A percentile compares a stretch with the other conserved stretches of the same genome.
These are phyloP conservation scores for Rubia yunnanensis DNA, from an alignment of 257 asterid genomes.

Conservation along the genomic window DNA sequence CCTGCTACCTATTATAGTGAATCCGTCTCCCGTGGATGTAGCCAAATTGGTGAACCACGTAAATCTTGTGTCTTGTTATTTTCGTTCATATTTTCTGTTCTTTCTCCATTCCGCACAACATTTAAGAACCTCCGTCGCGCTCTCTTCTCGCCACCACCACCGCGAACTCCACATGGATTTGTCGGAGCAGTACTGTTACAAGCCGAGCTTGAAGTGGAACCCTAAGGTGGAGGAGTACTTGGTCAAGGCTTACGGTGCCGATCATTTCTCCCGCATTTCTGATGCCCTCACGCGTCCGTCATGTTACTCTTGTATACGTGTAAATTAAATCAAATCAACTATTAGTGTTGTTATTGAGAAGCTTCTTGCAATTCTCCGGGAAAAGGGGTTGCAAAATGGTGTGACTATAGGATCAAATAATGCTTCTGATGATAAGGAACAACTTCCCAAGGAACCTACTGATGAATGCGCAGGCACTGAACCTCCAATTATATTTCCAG, in stretches of 20 bases:
- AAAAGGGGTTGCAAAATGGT: conserved; percentile 26
- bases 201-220: conserved; percentile 71
- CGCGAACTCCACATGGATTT: conserved; percentile 51
- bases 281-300: conserved; percentile 82
- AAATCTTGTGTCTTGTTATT: no score
- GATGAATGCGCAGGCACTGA: no score
- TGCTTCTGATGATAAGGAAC: conserved; percentile 10
- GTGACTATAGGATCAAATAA: conserved; percentile 19
- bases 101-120: no score
- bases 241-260: conserved; percentile 68
- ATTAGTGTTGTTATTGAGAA: conserved; percentile 57
- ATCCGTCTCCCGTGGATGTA: no score
- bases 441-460: conserved; percentile 16
- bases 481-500: background rate
- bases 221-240: conserved; percentile 77
- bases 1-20: no score
- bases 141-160: conserved; percentile 2
- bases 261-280: conserved; percentile 73
- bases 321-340: conserved; percentile 64
- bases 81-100: no score
- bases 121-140: conserved; percentile 4
- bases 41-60: no score
- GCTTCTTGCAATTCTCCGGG: conserved; percentile 46
- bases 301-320: conserved; percentile 89
- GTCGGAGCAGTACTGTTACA: conserved; percentile 62